Conservation (phyloP, 2,329 filamentous ascomycete genomes). For the Corynespora cassiicola region DNA sequence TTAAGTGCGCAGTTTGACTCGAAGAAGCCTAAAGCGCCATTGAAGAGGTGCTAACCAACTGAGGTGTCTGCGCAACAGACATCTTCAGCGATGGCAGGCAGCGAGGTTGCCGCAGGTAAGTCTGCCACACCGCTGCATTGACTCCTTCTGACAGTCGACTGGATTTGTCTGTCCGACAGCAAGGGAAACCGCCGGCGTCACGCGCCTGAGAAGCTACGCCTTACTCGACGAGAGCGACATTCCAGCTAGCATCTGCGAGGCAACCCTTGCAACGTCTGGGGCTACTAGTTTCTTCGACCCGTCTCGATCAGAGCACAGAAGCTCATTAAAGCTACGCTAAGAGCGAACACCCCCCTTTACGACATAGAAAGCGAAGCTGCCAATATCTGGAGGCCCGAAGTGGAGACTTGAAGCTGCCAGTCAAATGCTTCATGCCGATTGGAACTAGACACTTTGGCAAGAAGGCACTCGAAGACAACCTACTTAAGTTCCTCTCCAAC, state of each 20-base stretch:
- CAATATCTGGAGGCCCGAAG: conserved; percentile 9
- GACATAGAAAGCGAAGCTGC: conserved; percentile 44
- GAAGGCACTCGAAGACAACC: conserved; percentile 7
- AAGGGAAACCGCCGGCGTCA: conserved; percentile 52
- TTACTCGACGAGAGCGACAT: conserved; percentile 3
- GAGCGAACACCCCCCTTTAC: conserved; percentile 53
- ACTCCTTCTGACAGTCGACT: conserved; percentile 3
- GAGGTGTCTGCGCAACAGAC: conserved; percentile 3
- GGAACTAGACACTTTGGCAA: conserved; percentile 12
- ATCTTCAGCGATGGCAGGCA: conserved; percentile 6
- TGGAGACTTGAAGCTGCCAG: conserved; percentile 8
- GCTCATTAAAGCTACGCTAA: conserved; percentile 49
- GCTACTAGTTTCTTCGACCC: conserved; percentile 37
- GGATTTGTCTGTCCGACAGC: conserved; percentile 49
- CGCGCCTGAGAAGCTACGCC: conserved; percentile 39
- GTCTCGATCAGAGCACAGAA: conserved; percentile 42
- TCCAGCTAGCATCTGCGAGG: conserved; percentile 11
- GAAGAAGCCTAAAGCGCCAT: conserved; percentile 5
- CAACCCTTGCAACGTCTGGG: conserved; percentile 35
- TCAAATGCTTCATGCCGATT: conserved; percentile 15
- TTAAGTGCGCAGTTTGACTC: conserved; percentile 11
- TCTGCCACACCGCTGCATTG: background rate
- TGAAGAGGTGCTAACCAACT: conserved; percentile 3
- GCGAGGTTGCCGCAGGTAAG: conserved; percentile 10
- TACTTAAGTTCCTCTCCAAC: conserved; percentile 1